Base-by-base conservation (phyloP, 2,329 filamentous ascomycete genomes). In the Zarea fungicola region DNA sequence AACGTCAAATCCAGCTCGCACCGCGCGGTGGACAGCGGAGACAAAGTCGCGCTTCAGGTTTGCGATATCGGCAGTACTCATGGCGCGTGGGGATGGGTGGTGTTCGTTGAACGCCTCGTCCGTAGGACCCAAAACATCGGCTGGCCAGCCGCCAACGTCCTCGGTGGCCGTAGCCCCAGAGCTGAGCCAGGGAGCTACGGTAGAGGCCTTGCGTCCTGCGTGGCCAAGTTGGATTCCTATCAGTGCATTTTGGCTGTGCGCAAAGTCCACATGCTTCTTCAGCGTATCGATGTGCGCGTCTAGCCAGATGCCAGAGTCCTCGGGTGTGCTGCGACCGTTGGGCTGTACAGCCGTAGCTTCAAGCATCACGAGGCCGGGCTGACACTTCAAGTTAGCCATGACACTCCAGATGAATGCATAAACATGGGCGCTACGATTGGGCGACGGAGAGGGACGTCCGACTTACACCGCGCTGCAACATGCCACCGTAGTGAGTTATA, bases 141-240 rank as follows among this genome's bases (percentile, higher is more conserved):
- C 67, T 0, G 76, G 76, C 81, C 81, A 84, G 10, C 81, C 81
- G 46, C 72, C 69, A 0, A 69, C 69, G 0, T 85, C 84, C 21
- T 83, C 64, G 35, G 58, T 80, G 50, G 62, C 64, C 63, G 41
- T 77, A 65, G 73, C 76, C 2, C 56, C 56, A 16, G 60, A 62
- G n/a, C 58, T 59, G 75, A 89, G 66, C 85, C 85, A 92, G 1
- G 80, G 79, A 0, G 81, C 73, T 18, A 81, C 60, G 2, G 72
- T 80, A 63, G 73, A 78, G 2, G 78, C 82, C 65, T 87, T 87
- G 49, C 84, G 73, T 2, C 90, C 90, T 0, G 89, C 89, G 60
- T 96, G 90, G 1, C 73, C 87, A 5, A 95, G 75, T 70, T 96
- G 90, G 53, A 95, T 84, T 44, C 80, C 89, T 45, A 88, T 81